phyloP scores from a whole-genome alignment of 352 stramenopile genomes.

The Pythium angustatum region DNA sequence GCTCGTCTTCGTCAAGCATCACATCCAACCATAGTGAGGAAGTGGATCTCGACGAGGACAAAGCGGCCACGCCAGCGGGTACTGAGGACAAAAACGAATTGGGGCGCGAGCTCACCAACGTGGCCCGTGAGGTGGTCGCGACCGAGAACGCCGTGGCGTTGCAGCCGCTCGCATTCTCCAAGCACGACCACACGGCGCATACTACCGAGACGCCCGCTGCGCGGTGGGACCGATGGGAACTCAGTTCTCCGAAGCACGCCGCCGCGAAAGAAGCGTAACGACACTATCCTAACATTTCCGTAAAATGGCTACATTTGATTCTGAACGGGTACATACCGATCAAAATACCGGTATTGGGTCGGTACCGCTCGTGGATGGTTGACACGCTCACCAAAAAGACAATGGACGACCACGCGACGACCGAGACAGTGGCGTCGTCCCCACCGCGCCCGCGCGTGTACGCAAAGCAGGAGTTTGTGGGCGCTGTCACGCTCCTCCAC shows the following conservation, averaged over 20 bases:
- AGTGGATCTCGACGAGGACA: conserved; percentile 24
- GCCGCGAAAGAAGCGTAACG: conserved; percentile 27
- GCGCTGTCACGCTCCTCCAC: conserved; percentile 78
- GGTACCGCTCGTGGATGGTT: conserved; percentile 23
- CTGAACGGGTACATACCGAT: conserved; percentile 6
- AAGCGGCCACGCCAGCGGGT: not conserved
- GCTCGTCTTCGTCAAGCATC: conserved; percentile 6
- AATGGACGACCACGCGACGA: no score
- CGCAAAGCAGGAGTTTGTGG: conserved; percentile 74
- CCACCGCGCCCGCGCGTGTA: conserved; percentile 11
- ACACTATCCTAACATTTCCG: not conserved
- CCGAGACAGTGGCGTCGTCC: not conserved
- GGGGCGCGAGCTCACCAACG: not conserved
- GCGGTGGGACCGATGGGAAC: conserved; percentile 31
- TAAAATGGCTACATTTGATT: conserved; percentile 26
- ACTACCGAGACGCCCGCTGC: conserved; percentile 8
- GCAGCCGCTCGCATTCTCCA: conserved; percentile 11
- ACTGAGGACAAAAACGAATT: not conserved
- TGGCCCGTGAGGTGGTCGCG: conserved; percentile 10
- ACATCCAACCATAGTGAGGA: conserved; percentile 3
- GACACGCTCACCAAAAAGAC: conserved; percentile 18
- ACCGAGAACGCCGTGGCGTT: conserved; percentile 17
- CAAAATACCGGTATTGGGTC: conserved; percentile 20
- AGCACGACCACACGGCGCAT: not conserved
- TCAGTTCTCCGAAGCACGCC: conserved; percentile 18